Percentiles rank a stretch among this genome's conserved stretches.
phyloP scores from a whole-genome alignment of 805 yeast genomes.

The Komagataella phaffii region DNA sequence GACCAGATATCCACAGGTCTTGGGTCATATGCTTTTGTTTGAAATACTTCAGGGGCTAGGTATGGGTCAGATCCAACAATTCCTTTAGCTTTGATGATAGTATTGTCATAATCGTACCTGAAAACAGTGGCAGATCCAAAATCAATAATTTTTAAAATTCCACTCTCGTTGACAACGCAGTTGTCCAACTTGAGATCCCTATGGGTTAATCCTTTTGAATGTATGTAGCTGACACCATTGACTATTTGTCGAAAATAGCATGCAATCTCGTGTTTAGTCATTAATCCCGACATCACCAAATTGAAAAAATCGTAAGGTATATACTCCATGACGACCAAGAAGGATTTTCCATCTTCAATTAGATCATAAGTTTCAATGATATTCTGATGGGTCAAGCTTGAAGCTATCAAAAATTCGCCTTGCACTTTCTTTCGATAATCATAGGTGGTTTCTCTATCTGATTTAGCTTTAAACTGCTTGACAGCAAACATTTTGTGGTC shows the following conservation, averaged over 20 bases:
- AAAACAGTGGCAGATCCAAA: conserved; percentile 89
- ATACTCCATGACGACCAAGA: conserved; percentile 82
- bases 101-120: conserved; percentile 45
- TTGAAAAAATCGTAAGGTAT: conserved; percentile 88
- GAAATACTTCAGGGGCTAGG: conserved; percentile 82
- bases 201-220: conserved; percentile 77
- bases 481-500: conserved; percentile 67
- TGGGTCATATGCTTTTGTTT: conserved; percentile 53
- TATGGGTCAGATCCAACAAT: conserved; percentile 95
- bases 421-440: conserved; percentile 72
- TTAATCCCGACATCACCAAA: conserved; percentile 78
- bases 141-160: conserved; percentile 78
- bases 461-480: conserved; percentile 66
- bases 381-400: conserved; percentile 65
- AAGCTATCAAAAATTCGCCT: conserved; percentile 74
- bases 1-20: conserved; percentile 90
- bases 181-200: conserved; percentile 88
- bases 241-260: conserved; percentile 80
- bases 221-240: conserved; percentile 65
- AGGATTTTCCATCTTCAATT: conserved; percentile 49
- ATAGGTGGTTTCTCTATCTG: conserved; percentile 43
- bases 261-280: conserved; percentile 54
- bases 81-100: conserved; percentile 60
- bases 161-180: conserved; percentile 68
- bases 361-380: conserved; percentile 73